phyloP scores from a whole-genome alignment of 345 rosid species.

The Carallia pectinifolia region DNA sequence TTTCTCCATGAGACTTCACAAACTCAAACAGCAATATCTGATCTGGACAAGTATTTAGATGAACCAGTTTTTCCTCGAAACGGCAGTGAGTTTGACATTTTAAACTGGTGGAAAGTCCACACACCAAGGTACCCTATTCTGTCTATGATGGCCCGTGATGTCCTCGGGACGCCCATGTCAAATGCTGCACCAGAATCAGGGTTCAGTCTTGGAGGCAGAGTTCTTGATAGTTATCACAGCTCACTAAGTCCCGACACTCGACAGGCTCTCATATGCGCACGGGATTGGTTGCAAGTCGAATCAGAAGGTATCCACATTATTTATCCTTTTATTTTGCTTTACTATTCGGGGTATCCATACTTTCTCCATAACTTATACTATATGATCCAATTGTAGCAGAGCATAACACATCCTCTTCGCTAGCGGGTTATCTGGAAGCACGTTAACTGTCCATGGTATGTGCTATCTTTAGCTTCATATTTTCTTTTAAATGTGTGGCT shows the following conservation, averaged over 20 bases:
- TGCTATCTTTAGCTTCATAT: slow-evolving; percentile 5
- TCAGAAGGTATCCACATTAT: slow-evolving; percentile 47
- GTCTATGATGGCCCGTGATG: slow-evolving; percentile 94
- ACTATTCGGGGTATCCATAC: neutral
- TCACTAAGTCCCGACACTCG: slow-evolving; percentile 59
- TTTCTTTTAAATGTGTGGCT: neutral
- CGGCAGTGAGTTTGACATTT: slow-evolving; percentile 61
- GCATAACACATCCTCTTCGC: slow-evolving; percentile 36
- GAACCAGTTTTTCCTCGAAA: slow-evolving; percentile 88
- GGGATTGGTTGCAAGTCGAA: slow-evolving; percentile 70
- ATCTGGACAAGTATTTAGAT: slow-evolving; percentile 84
- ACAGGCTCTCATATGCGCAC: slow-evolving; percentile 83
- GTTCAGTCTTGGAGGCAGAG: slow-evolving; percentile 50
- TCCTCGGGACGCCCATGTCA: slow-evolving; percentile 82
- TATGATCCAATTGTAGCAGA: slow-evolving; percentile 33
- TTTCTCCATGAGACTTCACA: slow-evolving; percentile 86
- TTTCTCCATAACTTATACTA: neutral
- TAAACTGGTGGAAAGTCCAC: slow-evolving; percentile 97
- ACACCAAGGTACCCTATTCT: slow-evolving; percentile 91
- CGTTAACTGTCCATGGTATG: slow-evolving; percentile 27
- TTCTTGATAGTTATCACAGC: slow-evolving; percentile 56
- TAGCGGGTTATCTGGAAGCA: slow-evolving; percentile 32
- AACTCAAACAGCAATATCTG: slow-evolving; percentile 54
- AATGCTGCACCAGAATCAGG: slow-evolving; percentile 54
- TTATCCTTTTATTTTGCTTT: slow-evolving; percentile 8